These are phyloP conservation scores for Suillus subaureus DNA, from an alignment of 768 basidiomycete species.

Conservation along the genomic window DNA sequence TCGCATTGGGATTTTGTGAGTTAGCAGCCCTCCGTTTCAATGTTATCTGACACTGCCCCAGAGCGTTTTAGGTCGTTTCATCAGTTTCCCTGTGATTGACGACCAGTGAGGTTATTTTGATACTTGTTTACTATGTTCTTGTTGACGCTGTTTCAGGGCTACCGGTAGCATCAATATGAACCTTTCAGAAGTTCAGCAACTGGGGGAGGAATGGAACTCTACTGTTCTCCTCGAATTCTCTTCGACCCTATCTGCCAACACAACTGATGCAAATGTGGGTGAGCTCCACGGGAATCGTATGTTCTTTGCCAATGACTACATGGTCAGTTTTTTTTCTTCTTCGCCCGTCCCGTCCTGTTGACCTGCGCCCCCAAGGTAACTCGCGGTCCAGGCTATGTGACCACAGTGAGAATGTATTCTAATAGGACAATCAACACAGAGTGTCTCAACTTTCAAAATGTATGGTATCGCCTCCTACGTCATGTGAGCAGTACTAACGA, in stretches of 20 bases:
- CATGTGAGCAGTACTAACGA: conserved; percentile 5
- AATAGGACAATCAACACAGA: conserved; percentile 61
- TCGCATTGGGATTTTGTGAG: conserved; percentile 76
- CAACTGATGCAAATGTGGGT: conserved; percentile 55
- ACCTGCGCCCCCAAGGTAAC: conserved; percentile 48
- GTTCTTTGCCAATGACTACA: conserved; percentile 71
- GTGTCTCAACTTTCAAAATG: conserved; percentile 66
- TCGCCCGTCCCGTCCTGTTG: background rate
- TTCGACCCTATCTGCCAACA: conserved; percentile 36
- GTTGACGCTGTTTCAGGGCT: conserved; percentile 43
- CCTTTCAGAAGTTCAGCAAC: conserved; percentile 48
- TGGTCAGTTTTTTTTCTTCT: conserved; percentile 42
- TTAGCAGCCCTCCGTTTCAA: conserved; percentile 14
- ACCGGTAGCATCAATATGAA: conserved; percentile 60
- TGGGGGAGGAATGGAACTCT: conserved; percentile 58
- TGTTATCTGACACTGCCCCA: conserved; percentile 25
- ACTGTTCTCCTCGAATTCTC: conserved; percentile 41
- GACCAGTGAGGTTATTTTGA: conserved; percentile 35
- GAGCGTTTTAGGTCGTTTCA: conserved; percentile 68
- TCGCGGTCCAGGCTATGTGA: conserved; percentile 58
- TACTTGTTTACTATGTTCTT: background rate
- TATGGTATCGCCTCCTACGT: conserved; percentile 25
- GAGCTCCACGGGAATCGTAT: conserved; percentile 56
- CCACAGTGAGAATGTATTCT: conserved; percentile 66
- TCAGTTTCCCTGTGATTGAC: conserved; percentile 62